Conservation (phyloP, 306 rosid species). For the Acmispon strigosus region DNA sequence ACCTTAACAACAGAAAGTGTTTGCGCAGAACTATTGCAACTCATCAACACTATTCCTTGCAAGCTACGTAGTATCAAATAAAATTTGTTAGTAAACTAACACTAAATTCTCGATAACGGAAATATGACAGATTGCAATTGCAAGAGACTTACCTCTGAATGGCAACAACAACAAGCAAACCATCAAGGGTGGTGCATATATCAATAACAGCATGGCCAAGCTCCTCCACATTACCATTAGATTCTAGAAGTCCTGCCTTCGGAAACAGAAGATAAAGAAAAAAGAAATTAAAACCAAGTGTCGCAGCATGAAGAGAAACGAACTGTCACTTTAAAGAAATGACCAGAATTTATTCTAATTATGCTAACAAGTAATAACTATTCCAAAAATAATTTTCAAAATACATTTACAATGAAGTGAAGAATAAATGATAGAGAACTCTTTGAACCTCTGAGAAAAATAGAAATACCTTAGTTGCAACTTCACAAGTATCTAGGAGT, state of each 20-base stretch:
- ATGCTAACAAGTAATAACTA: background rate
- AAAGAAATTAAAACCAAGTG: slow-evolving; percentile 25
- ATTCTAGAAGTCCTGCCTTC: slow-evolving; percentile 84
- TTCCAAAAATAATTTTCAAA: background rate
- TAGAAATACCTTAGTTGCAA: slow-evolving; percentile 57
- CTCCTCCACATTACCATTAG: slow-evolving; percentile 47
- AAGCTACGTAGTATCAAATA: slow-evolving; percentile 42
- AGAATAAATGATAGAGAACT: background rate
- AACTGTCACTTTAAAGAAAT: background rate
- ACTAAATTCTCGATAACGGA: background rate
- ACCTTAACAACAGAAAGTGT: slow-evolving; percentile 67
- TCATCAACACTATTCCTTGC: slow-evolving; percentile 69
- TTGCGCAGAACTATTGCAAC: slow-evolving; percentile 48
- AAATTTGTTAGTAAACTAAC: slow-evolving; percentile 11
- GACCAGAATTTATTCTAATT: background rate
- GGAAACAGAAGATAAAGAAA: slow-evolving; percentile 25
- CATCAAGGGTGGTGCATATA: slow-evolving; percentile 54
- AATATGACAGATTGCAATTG: background rate
- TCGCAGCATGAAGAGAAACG: background rate
- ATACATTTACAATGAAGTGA: background rate
- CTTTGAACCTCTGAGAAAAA: background rate
- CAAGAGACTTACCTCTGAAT: slow-evolving; percentile 63
- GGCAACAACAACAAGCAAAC: slow-evolving; percentile 74
- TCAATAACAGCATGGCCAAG: slow-evolving; percentile 54
- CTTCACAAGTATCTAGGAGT: slow-evolving; percentile 70